Evolutionary conservation across 1,139 yeast species (phyloP), one percentile per base, ranked within the genome.

Genomic region (Hansenula sp.): DNA sequence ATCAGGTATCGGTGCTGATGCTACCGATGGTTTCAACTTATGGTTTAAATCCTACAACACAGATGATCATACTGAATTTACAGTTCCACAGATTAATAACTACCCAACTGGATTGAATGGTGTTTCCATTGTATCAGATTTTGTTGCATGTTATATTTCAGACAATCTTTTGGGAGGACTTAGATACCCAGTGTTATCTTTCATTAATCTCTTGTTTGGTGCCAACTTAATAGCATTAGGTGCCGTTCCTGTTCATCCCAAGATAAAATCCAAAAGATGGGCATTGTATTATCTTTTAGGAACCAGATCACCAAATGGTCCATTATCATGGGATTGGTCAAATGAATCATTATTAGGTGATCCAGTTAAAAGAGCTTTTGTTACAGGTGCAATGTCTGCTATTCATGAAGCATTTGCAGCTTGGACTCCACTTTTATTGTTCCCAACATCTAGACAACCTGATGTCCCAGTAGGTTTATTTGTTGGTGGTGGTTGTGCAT

Each of bases 71-170:
- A 28, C 13, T 6, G 30, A 28, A 28, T 61, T 48, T 40, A 28
- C 57, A 12, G 51, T 60, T 20, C 37, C 52, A 10, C 59, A 63
- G 38, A 60, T 60, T 40, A 61, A 62, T 47, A 59, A 53, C 21
- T 55, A 55, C 35, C 63, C 66, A 18, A 58, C 66, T 8, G 58
- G 56, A 17, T 61, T 59, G 12, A 57, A 59, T 37, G 66, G 56
- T 8, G 39, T 59, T 6, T 61, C 59, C 41, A 55, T 62, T 16
- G 46, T 59, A 8, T 33, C 42, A 2, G 45, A 52, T 1, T 42
- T 58, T 10, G 27, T 45, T 7, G 43, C 44, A 43, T 60, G 59
- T 3, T 51, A 53, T 46, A 35, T 57, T 8, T 50, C 61, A 1
- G 62, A 58, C 43, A 50, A 46, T 32, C 29, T 47, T 12, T 35